phyloP scores from a whole-genome alignment of 75 land plant species.

The Cunninghamia lanceolata region DNA sequence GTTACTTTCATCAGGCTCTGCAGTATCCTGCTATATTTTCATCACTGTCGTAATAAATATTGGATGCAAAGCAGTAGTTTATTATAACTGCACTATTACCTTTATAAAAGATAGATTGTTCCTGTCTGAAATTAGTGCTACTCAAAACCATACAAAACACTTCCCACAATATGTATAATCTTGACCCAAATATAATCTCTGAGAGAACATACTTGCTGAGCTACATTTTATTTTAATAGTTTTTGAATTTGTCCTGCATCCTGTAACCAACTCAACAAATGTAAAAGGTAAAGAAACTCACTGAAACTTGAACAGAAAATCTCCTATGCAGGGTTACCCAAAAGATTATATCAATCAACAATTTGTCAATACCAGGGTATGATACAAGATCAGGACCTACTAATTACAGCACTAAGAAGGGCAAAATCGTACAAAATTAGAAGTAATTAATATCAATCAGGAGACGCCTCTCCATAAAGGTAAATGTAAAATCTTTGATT shows the following conservation, averaged over 20 bases:
- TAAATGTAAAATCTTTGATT: not conserved
- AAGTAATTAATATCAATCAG: not conserved
- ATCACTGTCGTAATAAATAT: too few species aligned
- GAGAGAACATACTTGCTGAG: not conserved
- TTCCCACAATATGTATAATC: not conserved
- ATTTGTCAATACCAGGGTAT: not conserved
- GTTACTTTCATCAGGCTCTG: too few species aligned
- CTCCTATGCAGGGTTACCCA: not conserved
- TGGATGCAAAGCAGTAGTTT: too few species aligned
- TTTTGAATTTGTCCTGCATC: not conserved
- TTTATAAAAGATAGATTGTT: too few species aligned
- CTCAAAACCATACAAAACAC: not conserved
- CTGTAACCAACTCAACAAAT: too few species aligned
- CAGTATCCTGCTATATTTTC: too few species aligned
- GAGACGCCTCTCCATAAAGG: not conserved
- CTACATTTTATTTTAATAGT: not conserved
- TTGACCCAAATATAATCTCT: not conserved
- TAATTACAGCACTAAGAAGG: not conserved
- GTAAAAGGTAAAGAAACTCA: not conserved
- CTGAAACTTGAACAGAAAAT: not conserved
- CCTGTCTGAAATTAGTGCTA: too few species aligned
- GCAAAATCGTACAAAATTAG: not conserved
- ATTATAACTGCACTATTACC: too few species aligned
- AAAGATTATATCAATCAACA: not conserved
- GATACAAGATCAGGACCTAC: not conserved